Percentiles rank a stretch among this genome's conserved stretches.
These are phyloP conservation scores for Entoloma clypeatum DNA, from an alignment of 1,284 basidiomycete species.

Conservation along the genomic window DNA sequence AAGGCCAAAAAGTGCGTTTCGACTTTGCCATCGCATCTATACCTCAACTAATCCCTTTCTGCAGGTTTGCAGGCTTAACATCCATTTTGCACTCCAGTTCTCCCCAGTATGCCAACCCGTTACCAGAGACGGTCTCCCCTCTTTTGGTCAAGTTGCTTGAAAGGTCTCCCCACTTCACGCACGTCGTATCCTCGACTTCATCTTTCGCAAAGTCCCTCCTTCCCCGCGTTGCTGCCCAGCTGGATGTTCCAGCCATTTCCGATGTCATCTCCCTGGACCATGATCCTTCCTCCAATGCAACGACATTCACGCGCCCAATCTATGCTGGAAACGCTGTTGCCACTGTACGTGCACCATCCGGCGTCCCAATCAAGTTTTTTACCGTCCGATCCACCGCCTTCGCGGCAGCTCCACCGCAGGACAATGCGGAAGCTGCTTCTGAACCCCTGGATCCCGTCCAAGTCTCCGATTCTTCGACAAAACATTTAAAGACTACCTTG, in stretches of 20 bases:
- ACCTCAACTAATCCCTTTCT: constrained; percentile 8
- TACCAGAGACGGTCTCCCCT: constrained; percentile 51
- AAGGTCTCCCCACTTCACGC: constrained; percentile 65
- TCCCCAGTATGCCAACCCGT: constrained; percentile 44
- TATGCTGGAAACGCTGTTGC: constrained; percentile 98
- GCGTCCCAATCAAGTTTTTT: constrained; percentile 86
- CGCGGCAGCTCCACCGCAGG: constrained; percentile 59
- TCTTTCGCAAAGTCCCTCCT: constrained; percentile 60
- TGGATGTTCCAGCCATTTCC: constrained; percentile 85
- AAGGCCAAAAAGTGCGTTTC: constrained; percentile 73
- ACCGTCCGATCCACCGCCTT: constrained; percentile 97
- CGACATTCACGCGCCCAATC: constrained; percentile 69
- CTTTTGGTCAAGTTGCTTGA: constrained; percentile 54
- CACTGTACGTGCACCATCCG: constrained; percentile 77
- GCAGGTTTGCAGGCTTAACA: constrained; percentile 46
- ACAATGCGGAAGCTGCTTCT: constrained; percentile 51
- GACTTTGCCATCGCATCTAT: too few species aligned
- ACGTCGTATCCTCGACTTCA: constrained; percentile 74
- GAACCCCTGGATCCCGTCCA: constrained; percentile 69
- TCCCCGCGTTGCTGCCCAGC: constrained; percentile 85
- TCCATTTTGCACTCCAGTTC: constrained; percentile 50
- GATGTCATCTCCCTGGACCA: constrained; percentile 87
- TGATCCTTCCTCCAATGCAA: constrained; percentile 38
- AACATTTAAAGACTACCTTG: constrained; percentile 82
- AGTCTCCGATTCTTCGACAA: constrained; percentile 58